Conservation (phyloP, 495 filamentous ascomycete species). For the Lineolata rhizophorae region DNA sequence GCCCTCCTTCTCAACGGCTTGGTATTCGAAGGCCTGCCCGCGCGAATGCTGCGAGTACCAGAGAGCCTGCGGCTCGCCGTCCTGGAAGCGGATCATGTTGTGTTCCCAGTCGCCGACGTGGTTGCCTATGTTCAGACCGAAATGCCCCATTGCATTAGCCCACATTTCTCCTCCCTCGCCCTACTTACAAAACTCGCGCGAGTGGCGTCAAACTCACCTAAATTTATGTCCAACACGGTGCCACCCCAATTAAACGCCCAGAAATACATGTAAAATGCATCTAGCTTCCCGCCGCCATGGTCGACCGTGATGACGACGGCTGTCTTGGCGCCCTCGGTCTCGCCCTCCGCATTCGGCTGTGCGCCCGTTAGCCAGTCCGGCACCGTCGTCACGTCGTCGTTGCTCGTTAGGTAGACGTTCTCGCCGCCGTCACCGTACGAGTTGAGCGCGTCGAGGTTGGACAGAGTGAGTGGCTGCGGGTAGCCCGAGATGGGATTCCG, state of each 20-base stretch:
- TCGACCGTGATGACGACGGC: slow-evolving; percentile 33
- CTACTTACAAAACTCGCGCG: too few species aligned
- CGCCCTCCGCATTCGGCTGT: slow-evolving; percentile 23
- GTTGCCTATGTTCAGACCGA: slow-evolving; percentile 28
- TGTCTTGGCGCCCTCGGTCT: slow-evolving; percentile 23
- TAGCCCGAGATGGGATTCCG: slow-evolving; percentile 22
- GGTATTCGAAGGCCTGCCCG: slow-evolving; percentile 41
- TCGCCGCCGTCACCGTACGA: slow-evolving; percentile 23
- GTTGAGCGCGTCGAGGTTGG: slow-evolving; percentile 34
- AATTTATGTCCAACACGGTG: slow-evolving; percentile 13
- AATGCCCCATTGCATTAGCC: neutral
- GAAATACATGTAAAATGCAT: slow-evolving; percentile 52
- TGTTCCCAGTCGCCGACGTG: slow-evolving; percentile 51
- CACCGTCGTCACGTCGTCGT: slow-evolving; percentile 28
- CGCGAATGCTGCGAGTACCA: slow-evolving; percentile 43
- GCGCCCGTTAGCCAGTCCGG: slow-evolving; percentile 28
- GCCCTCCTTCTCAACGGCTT: slow-evolving; percentile 29
- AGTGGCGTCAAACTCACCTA: too few species aligned
- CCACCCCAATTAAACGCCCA: slow-evolving; percentile 36
- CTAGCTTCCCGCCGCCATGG: slow-evolving; percentile 28
- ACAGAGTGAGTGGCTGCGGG: slow-evolving; percentile 26
- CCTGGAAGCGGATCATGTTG: slow-evolving; percentile 42
- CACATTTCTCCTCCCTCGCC: slow-evolving; percentile 18
- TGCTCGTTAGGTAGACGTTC: slow-evolving; percentile 35
- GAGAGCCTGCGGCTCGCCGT: slow-evolving; percentile 31